Conservation (phyloP, 2,329 filamentous ascomycete species). For the Pseudogymnoascus sp. region DNA sequence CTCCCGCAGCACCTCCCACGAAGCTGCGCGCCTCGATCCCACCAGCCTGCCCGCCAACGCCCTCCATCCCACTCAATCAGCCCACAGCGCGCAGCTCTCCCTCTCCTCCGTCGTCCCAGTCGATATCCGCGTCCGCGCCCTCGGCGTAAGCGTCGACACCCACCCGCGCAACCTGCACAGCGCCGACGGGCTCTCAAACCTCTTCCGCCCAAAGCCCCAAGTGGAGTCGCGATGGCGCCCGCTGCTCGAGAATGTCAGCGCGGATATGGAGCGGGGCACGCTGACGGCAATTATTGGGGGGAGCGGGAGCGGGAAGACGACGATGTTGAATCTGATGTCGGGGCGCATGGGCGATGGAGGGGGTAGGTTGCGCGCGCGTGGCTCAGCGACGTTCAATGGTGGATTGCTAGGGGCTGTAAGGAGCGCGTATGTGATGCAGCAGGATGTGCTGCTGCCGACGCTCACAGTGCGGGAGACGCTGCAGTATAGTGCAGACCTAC, state of each 20-base stretch:
- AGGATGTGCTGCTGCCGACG: constrained; percentile 64
- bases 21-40: background rate
- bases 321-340: constrained; percentile 61
- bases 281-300: constrained; percentile 70
- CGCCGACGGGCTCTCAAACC: constrained; percentile 30
- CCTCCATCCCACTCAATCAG: background rate
- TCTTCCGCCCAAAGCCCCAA: constrained; percentile 29
- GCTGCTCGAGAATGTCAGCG: constrained; percentile 55
- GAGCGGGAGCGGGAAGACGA: constrained; percentile 66
- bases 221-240: constrained; percentile 26
- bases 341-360: constrained; percentile 52
- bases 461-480: constrained; percentile 70
- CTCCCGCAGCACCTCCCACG: background rate
- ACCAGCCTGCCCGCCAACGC: background rate
- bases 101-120: constrained; percentile 45
- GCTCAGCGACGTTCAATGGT: constrained; percentile 54
- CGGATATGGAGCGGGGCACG: constrained; percentile 54
- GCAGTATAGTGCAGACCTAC: constrained; percentile 62
- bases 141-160: constrained; percentile 49
- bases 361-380: constrained; percentile 41
- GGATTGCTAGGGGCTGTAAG: constrained; percentile 43
- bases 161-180: constrained; percentile 45
- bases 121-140: constrained; percentile 42
- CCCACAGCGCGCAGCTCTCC: constrained; percentile 24
- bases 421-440: constrained; percentile 66